Conservation (phyloP, 768 basidiomycete genomes). For the Lactarius pseudohatsudake region DNA sequence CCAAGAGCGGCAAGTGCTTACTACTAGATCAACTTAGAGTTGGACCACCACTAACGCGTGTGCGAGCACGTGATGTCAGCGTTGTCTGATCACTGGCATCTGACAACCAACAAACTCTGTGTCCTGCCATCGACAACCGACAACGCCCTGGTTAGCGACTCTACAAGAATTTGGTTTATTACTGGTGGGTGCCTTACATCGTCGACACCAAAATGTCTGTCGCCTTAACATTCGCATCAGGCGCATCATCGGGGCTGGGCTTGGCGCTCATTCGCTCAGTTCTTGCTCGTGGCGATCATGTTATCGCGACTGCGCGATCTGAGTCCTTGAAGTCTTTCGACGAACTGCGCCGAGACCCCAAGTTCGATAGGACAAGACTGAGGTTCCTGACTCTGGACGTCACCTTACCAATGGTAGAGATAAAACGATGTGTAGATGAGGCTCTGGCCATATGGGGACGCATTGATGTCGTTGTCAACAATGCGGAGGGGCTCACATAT, state of each 20-base stretch:
- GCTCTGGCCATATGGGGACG: conserved; percentile 18
- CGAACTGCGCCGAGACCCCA: conserved; percentile 2
- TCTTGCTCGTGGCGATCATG: conserved; percentile 20
- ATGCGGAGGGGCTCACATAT: conserved; percentile 14
- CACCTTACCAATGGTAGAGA: conserved; percentile 10
- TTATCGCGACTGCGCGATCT: conserved; percentile 17
- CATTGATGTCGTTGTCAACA: conserved; percentile 25
- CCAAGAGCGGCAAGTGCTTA: too few species aligned
- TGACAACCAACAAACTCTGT: not conserved
- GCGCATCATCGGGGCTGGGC: conserved; percentile 20
- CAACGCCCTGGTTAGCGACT: not conserved
- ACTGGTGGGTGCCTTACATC: conserved; percentile 15
- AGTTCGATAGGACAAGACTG: conserved; percentile 2
- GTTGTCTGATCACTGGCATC: too few species aligned
- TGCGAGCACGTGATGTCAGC: too few species aligned
- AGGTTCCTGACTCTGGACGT: conserved; percentile 17
- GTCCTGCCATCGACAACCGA: not conserved
- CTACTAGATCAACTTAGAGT: too few species aligned
- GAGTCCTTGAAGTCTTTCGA: conserved; percentile 5
- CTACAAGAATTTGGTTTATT: conserved; percentile 21
- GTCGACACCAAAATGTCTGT: not conserved
- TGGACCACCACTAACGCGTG: too few species aligned
- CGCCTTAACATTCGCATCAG: not conserved
- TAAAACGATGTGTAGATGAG: conserved; percentile 6
- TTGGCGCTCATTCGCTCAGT: conserved; percentile 17